These are phyloP conservation scores for Pythium oligandrum DNA, from an alignment of 352 stramenopile species.

Conservation along the genomic window DNA sequence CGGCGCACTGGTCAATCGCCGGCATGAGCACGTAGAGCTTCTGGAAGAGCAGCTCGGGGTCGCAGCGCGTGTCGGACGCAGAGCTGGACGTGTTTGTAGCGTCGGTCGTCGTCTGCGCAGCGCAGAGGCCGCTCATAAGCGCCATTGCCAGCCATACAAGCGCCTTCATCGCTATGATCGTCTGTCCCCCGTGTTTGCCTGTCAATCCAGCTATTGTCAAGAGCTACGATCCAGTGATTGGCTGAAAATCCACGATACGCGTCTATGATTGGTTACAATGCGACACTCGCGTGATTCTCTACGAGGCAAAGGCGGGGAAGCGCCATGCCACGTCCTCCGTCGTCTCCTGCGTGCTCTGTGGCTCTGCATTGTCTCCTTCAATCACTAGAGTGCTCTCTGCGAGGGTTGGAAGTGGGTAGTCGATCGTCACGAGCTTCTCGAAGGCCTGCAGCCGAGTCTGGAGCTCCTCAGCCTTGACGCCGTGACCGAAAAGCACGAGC, in stretches of 20 bases:
- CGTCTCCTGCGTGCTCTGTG: background rate
- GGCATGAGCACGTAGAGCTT: constrained; percentile 46
- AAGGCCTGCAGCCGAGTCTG: constrained; percentile 40
- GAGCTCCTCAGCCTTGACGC: constrained; percentile 30
- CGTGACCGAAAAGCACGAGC: constrained; percentile 50
- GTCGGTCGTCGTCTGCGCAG: background rate
- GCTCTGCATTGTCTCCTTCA: background rate
- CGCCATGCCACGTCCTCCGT: constrained; percentile 5
- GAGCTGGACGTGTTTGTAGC: constrained; percentile 2
- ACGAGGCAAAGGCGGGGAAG: constrained; percentile 7
- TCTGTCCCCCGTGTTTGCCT: too few relatives aligned
- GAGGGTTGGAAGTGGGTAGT: constrained; percentile 16
- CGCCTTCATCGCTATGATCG: too few relatives aligned
- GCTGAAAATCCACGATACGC: background rate
- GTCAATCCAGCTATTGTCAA: too few relatives aligned
- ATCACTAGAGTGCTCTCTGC: background rate
- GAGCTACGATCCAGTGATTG: constrained; percentile 3
- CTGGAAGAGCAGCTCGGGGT: constrained; percentile 35
- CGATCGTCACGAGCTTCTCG: constrained; percentile 22
- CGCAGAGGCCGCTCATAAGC: too few relatives aligned
- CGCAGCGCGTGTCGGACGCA: constrained; percentile 16
- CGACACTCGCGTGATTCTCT: too few relatives aligned
- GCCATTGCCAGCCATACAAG: too few relatives aligned
- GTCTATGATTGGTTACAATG: too few relatives aligned
- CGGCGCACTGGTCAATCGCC: constrained; percentile 38